These are phyloP conservation scores for Dryas drummondii DNA, from an alignment of 306 rosid species.

Conservation along the genomic window DNA sequence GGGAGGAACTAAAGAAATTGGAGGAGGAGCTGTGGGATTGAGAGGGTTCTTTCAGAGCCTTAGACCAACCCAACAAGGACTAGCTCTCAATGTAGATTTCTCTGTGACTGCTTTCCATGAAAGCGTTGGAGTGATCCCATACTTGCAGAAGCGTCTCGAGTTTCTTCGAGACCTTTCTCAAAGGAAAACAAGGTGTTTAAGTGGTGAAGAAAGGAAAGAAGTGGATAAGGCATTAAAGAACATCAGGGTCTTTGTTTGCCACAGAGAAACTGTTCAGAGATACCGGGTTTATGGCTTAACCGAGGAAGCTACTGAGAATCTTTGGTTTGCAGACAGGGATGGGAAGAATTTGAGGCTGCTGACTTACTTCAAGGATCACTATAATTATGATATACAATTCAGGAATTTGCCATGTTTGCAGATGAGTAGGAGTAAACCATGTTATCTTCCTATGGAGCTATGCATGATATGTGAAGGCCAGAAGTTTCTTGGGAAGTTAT, in stretches of 20 bases:
- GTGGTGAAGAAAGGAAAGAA: slow-evolving; percentile 67
- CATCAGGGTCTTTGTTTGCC: slow-evolving; percentile 91
- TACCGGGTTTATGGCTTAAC: slow-evolving; percentile 86
- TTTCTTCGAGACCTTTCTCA: slow-evolving; percentile 80
- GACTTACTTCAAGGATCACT: slow-evolving; percentile 87
- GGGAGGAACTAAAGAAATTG: slow-evolving; percentile 85
- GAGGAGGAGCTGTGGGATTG: slow-evolving; percentile 94
- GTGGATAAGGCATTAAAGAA: slow-evolving; percentile 90
- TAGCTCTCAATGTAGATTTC: slow-evolving; percentile 87
- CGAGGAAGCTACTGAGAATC: slow-evolving; percentile 83
- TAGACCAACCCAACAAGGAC: slow-evolving; percentile 93
- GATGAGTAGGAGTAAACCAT: slow-evolving; percentile 87
- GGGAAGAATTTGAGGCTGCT: slow-evolving; percentile 78
- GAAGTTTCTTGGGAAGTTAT: slow-evolving; percentile 85
- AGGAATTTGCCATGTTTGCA: slow-evolving; percentile 90
- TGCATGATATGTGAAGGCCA: slow-evolving; percentile 97
- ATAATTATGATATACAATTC: slow-evolving; percentile 85
- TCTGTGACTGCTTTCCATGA: slow-evolving; percentile 96
- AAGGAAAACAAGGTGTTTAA: slow-evolving; percentile 58
- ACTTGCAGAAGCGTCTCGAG: slow-evolving; percentile 87
- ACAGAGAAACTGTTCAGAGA: slow-evolving; percentile 90
- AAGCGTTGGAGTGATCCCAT: slow-evolving; percentile 83
- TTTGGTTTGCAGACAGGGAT: slow-evolving; percentile 88
- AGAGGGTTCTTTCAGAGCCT: slow-evolving; percentile 99
- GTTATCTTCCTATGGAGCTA: slow-evolving; percentile 99